phyloP scores from a whole-genome alignment of 768 basidiomycete genomes.

The Lactifluus rugatus region DNA sequence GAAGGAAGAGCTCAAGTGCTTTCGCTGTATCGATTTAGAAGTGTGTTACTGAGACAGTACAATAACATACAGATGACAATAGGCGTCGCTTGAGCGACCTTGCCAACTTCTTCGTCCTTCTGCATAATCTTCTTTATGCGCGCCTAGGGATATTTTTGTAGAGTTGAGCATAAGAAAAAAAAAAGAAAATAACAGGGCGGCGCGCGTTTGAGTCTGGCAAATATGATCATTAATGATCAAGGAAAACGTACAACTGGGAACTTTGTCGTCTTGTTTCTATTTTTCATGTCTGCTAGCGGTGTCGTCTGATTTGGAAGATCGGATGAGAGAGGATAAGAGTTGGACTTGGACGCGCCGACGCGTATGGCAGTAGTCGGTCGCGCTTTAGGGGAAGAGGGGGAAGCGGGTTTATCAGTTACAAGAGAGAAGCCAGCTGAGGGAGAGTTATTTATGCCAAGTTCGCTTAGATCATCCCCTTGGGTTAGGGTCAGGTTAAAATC shows the following conservation, averaged over 20 bases:
- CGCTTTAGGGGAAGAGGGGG: background rate
- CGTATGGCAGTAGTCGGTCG: background rate
- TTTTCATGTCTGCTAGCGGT: constrained; percentile 49
- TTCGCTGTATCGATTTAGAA: constrained; percentile 50
- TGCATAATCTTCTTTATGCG: constrained; percentile 99
- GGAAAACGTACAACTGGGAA: constrained; percentile 70
- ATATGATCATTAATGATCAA: background rate
- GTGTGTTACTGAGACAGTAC: background rate
- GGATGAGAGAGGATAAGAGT: background rate
- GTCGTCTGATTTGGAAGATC: background rate
- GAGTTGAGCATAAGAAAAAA: background rate
- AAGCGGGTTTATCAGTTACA: background rate
- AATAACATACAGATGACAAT: constrained; percentile 82
- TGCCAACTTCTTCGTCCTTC: constrained; percentile 97
- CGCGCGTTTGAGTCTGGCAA: background rate
- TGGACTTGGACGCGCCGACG: background rate
- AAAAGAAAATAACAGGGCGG: background rate
- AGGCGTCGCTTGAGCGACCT: constrained; percentile 93
- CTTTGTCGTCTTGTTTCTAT: constrained; percentile 84
- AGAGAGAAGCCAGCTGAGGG: no score
- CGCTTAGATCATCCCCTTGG: background rate
- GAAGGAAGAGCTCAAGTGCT: constrained; percentile 87
- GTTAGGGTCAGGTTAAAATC: background rate
- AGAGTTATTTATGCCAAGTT: background rate
- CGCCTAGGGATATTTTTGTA: constrained; percentile 41